A percentile compares a stretch with the other conserved stretches of the same genome.
These are phyloP conservation scores for Capillidium heterosporum DNA, from an alignment of 371 early-diverging fungal species.

Conservation along the genomic window DNA sequence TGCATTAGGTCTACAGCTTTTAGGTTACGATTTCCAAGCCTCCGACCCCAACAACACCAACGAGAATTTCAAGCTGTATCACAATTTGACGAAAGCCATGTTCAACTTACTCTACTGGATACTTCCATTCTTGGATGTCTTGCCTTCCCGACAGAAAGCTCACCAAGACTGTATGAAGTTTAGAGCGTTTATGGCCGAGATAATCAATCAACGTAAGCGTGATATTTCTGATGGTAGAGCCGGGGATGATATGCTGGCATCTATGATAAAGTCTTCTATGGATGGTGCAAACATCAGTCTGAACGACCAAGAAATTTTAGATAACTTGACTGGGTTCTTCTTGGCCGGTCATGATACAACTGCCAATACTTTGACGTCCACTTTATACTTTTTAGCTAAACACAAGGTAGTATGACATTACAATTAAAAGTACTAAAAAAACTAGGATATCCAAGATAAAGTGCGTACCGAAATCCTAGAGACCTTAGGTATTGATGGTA, in stretches of 20 bases:
- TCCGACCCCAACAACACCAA: background rate
- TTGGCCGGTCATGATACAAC: slow-evolving; percentile 25
- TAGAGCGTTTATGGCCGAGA: background rate
- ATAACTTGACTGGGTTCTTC: slow-evolving; percentile 15
- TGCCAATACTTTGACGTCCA: slow-evolving; percentile 19
- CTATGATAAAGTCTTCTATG: slow-evolving; percentile 10
- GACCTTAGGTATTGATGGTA: background rate
- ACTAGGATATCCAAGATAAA: too few relatives aligned
- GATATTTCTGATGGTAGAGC: background rate
- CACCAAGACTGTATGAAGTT: background rate
- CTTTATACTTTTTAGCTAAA: slow-evolving; percentile 17
- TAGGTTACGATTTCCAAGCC: background rate
- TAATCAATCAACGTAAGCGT: background rate
- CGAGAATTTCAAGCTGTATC: background rate
- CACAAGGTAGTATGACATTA: slow-evolving; percentile 9
- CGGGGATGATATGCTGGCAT: slow-evolving; percentile 9
- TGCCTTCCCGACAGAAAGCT: background rate
- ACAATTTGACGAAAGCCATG: background rate
- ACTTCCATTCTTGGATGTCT: background rate
- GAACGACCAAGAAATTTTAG: slow-evolving; percentile 9
- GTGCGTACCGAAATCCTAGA: too few relatives aligned
- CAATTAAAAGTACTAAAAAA: too few relatives aligned
- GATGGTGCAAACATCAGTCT: slow-evolving; percentile 9
- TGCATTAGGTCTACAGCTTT: background rate
- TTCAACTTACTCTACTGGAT: background rate